Conservation (phyloP, 306 rosid species). For the Hippophae tibetana region DNA sequence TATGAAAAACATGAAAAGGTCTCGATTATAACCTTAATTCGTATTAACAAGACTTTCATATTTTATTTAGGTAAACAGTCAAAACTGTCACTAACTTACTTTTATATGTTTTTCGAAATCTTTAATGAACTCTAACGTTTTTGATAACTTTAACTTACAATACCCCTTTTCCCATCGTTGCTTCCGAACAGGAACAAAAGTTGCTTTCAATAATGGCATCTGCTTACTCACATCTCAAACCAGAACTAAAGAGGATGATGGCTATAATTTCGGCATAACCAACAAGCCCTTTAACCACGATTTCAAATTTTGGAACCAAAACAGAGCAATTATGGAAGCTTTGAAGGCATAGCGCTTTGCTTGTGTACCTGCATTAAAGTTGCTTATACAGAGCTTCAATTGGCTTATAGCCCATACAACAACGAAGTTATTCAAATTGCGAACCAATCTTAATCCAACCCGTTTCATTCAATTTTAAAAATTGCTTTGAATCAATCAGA, state of each 20-base stretch:
- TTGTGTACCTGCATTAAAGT: slow-evolving; percentile 75
- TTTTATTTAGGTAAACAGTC: too few relatives aligned
- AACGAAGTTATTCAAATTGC: slow-evolving; percentile 62
- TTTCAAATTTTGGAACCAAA: slow-evolving; percentile 24
- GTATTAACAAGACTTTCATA: too few relatives aligned
- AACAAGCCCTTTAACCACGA: slow-evolving; percentile 21
- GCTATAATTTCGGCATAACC: slow-evolving; percentile 17
- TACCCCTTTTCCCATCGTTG: too few relatives aligned
- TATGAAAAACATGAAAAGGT: too few relatives aligned
- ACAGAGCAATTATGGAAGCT: slow-evolving; percentile 72
- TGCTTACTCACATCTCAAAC: slow-evolving; percentile 49
- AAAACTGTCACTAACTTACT: too few relatives aligned
- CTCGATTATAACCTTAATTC: too few relatives aligned
- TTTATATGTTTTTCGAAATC: too few relatives aligned
- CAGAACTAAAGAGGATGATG: slow-evolving; percentile 40
- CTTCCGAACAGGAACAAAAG: slow-evolving; percentile 43
- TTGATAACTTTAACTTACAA: too few relatives aligned
- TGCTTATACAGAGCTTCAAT: slow-evolving; percentile 81
- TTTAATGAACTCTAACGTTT: too few relatives aligned
- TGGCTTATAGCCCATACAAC: slow-evolving; percentile 87
- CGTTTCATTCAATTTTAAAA: slow-evolving; percentile 56
- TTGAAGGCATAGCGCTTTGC: slow-evolving; percentile 78
- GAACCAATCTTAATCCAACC: slow-evolving; percentile 47
- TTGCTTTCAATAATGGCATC: slow-evolving; percentile 66
- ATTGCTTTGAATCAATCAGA: slow-evolving; percentile 34